Evolutionary conservation across 2,329 filamentous ascomycete genomes (phyloP).

Genomic region (Phoma sp.): DNA sequence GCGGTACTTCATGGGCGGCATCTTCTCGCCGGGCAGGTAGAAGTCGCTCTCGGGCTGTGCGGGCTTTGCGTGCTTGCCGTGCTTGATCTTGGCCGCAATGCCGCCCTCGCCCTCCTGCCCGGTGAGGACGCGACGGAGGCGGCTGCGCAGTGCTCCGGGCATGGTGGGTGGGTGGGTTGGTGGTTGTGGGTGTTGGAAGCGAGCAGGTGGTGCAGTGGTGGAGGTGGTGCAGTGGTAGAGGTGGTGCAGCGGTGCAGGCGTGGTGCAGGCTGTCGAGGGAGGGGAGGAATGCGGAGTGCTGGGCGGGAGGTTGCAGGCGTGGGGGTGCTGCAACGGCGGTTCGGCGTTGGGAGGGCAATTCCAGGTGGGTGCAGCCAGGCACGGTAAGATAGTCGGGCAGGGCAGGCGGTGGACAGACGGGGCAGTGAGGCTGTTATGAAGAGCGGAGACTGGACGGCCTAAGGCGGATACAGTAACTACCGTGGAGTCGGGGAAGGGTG

Average conservation of each 20-base stretch:
- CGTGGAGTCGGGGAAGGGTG: constrained; percentile 16
- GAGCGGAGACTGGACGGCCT: constrained; percentile 18
- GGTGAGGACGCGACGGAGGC: constrained; percentile 54
- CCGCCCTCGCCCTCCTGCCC: constrained; percentile 35
- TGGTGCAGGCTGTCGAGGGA: neutral
- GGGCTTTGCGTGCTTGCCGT: constrained; percentile 37
- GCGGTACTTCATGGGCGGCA: constrained; percentile 59
- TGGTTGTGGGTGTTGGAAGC: no score
- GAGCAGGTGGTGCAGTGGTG: no score
- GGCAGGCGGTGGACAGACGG: constrained; percentile 16
- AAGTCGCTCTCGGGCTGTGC: constrained; percentile 52
- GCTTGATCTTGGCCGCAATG: constrained; percentile 33
- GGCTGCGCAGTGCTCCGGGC: constrained; percentile 53
- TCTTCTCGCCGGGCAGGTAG: constrained; percentile 59
- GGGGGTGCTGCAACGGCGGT: neutral
- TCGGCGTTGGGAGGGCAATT: constrained; percentile 4
- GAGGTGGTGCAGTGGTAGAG: no score
- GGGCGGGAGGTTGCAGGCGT: neutral
- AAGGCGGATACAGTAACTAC: constrained; percentile 8
- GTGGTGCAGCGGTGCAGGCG: no score
- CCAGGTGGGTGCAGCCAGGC: constrained; percentile 17
- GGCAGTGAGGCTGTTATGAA: constrained; percentile 29
- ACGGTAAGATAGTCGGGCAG: constrained; percentile 20
- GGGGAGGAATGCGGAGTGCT: constrained; percentile 1
- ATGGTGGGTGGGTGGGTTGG: constrained; percentile 37